Evolutionary conservation across 2,329 filamentous ascomycete species (phyloP).

Genomic region (Bertia moriformis): DNA sequence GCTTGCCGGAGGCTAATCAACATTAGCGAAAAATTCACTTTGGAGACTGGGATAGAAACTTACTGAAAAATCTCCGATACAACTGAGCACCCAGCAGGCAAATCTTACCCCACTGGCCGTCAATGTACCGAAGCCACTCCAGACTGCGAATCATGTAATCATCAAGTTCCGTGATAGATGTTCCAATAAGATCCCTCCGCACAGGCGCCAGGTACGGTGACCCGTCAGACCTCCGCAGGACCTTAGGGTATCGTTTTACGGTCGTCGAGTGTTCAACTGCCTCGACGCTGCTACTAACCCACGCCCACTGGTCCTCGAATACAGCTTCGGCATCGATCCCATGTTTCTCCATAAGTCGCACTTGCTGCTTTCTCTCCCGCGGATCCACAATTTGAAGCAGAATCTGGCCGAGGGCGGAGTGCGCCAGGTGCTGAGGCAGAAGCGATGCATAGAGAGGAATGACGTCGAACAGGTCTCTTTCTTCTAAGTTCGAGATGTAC

Average conservation of each 20-base stretch:
- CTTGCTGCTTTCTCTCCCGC: neutral
- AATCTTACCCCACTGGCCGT: neutral
- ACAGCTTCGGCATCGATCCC: constrained; percentile 1
- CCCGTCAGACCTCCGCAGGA: neutral
- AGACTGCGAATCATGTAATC: neutral
- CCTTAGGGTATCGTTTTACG: neutral
- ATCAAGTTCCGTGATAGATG: neutral
- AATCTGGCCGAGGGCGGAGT: neutral
- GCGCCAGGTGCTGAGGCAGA: neutral
- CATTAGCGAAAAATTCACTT: neutral
- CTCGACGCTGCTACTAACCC: neutral
- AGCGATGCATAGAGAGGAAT: neutral
- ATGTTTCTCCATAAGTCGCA: neutral
- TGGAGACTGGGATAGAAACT: neutral
- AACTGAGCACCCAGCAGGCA: neutral
- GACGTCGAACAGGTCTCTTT: neutral
- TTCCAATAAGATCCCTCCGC: neutral
- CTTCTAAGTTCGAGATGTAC: neutral
- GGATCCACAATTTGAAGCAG: neutral
- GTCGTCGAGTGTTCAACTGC: neutral
- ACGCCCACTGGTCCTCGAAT: neutral
- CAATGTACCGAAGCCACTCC: neutral
- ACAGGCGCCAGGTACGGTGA: neutral
- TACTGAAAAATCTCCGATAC: neutral
- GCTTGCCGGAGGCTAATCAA: neutral